Evolutionary conservation across 1,139 yeast genomes (phyloP), one percentile per base, ranked within the genome.

Genomic region (Kurtzmaniella quercitrusa): DNA sequence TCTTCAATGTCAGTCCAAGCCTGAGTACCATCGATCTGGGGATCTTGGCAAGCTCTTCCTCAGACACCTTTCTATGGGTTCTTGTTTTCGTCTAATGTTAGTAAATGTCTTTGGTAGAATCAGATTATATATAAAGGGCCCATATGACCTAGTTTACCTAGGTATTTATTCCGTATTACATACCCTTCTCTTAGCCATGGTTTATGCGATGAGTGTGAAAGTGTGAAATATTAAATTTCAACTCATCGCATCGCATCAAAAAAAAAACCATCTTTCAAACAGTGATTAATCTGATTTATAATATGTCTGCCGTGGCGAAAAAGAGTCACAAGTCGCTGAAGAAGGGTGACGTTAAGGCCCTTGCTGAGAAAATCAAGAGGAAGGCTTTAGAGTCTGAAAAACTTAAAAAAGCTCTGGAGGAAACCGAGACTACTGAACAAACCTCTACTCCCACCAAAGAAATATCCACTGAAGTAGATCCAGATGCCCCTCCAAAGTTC

Each of bases 11-110:
- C 15, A 83, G 71, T 3, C 97, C 97, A 44, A 91, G 76, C 55
- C 93, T 81, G 52, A 93, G 76, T 46, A 94, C 98, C 96, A 91
- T 88, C 5, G 97, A 88, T 56, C 86, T 77, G 16, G 98, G 98
- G 47, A 88, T 80, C 57, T 77, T 77, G 44, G 82, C 82, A 46
- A 74, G 68, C 50, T 83, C 93, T 53, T 85, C 95, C 45, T 79
- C 85, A 19, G 78, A 65, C 33, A 71, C 68, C 55, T 74, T 76
- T 45, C 73, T 85, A 61, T 91, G 98, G 12, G 98, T 91, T 77
- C 97, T 84, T 59, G 82, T 87, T 67, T 89, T 91, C 44, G 42
- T 38, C 42, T 45, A 17, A 3, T 32, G n/a, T 22, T 18, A 3
- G 42, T 36, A 21, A 39, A 18, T 33, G 32, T 26, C 9, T 11